These are phyloP conservation scores for Paramecium pentaurelia DNA, from an alignment of 73 alveolate genomes.

Conservation along the genomic window DNA sequence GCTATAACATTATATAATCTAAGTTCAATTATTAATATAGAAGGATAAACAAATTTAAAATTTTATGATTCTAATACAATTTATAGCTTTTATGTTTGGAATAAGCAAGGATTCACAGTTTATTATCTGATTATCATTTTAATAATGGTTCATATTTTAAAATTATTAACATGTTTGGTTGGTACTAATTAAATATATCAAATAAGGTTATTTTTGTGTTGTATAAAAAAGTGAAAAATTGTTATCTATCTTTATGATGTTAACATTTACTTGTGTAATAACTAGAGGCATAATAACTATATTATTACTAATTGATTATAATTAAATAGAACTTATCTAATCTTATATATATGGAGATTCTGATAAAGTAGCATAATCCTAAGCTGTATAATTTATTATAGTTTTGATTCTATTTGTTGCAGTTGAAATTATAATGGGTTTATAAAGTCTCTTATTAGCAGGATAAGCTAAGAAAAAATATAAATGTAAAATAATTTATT, in stretches of 20 bases:
- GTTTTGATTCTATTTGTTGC: background rate
- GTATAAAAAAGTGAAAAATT: slow-evolving; percentile 3
- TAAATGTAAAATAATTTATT: background rate
- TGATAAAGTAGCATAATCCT: background rate
- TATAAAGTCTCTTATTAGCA: background rate
- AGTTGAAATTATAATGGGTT: background rate
- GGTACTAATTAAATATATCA: background rate
- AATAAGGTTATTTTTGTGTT: slow-evolving; percentile 7
- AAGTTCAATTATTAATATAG: background rate
- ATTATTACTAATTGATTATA: background rate
- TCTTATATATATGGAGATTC: background rate
- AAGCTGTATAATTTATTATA: background rate
- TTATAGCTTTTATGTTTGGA: background rate
- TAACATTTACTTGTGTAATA: background rate
- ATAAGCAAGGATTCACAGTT: background rate
- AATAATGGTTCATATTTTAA: background rate
- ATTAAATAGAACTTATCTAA: background rate
- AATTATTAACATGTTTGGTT: background rate
- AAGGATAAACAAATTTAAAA: background rate
- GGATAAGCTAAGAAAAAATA: slow-evolving; percentile 4
- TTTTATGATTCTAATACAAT: background rate
- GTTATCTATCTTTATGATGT: background rate
- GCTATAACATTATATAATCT: background rate
- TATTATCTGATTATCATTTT: background rate
- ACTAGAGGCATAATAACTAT: slow-evolving; percentile 21